Percentiles rank a stretch among this genome's conserved stretches.
These are phyloP conservation scores for Entamoeba histolytica DNA, from an alignment of 208 protist genomes.

Conservation along the genomic window DNA sequence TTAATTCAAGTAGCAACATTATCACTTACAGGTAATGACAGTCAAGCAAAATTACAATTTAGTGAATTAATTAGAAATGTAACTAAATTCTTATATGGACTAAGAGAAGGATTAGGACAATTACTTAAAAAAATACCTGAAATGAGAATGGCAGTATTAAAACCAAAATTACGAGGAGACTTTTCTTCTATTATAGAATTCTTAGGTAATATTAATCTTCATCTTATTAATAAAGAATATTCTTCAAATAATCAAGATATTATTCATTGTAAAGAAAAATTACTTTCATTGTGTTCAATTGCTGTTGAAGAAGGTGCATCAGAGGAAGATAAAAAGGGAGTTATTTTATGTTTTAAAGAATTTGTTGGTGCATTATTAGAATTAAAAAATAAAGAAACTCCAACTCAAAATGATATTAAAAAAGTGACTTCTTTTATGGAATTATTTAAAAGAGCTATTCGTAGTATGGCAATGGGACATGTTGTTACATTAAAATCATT, in stretches of 20 bases:
- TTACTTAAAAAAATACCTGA: background rate
- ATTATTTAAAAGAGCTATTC: background rate
- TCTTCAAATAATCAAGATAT: background rate
- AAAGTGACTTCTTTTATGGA: background rate
- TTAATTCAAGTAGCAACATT: background rate
- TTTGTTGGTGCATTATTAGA: background rate
- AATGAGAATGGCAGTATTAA: background rate
- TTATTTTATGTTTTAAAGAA: background rate
- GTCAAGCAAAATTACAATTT: background rate
- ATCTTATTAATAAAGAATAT: background rate
- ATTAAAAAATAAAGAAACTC: background rate
- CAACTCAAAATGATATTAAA: background rate
- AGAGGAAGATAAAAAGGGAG: background rate
- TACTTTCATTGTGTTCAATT: background rate
- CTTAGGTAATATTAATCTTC: background rate
- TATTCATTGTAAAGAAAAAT: background rate
- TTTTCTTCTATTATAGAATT: background rate
- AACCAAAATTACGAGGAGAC: background rate
- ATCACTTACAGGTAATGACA: background rate
- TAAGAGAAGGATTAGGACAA: background rate
- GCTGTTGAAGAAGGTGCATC: background rate
- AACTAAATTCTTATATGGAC: background rate
- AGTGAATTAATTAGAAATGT: background rate
- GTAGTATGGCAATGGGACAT: background rate
- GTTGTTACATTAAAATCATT: background rate